Conservation (phyloP, 202 grass and related monocot species). For the Schoenoplectus triqueter region DNA sequence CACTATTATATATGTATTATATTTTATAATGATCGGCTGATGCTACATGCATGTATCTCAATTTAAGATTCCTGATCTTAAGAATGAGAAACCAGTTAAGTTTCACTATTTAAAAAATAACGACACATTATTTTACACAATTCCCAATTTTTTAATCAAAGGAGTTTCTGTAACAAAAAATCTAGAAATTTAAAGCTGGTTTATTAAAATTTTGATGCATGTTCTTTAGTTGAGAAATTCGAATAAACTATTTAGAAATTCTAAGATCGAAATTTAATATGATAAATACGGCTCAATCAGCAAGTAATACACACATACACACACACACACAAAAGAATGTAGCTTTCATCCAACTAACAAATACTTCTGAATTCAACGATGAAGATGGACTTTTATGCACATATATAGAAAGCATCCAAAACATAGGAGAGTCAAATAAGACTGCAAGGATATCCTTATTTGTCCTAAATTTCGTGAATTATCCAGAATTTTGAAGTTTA, state of each 20-base stretch:
- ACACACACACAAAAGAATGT: neutral
- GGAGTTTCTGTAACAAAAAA: neutral
- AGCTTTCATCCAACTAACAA: neutral
- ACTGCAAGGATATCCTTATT: neutral
- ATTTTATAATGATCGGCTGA: neutral
- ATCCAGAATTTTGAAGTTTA: neutral
- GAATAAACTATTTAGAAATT: neutral
- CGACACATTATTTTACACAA: no score
- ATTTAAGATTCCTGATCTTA: neutral
- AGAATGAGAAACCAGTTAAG: neutral
- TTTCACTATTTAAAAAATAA: neutral
- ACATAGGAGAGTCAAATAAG: neutral
- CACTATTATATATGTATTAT: neutral
- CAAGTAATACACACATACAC: no score
- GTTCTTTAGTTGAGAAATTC: neutral
- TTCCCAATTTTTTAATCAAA: neutral
- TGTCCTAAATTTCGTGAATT: neutral
- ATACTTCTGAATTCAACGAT: neutral
- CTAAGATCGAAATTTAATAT: neutral
- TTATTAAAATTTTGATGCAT: neutral
- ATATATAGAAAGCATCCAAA: neutral
- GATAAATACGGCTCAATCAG: neutral
- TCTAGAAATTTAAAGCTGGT: neutral
- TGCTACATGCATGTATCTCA: neutral
- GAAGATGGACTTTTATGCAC: neutral